phyloP scores from a whole-genome alignment of 2,329 filamentous ascomycete genomes.

The Parastagonospora avenae region DNA sequence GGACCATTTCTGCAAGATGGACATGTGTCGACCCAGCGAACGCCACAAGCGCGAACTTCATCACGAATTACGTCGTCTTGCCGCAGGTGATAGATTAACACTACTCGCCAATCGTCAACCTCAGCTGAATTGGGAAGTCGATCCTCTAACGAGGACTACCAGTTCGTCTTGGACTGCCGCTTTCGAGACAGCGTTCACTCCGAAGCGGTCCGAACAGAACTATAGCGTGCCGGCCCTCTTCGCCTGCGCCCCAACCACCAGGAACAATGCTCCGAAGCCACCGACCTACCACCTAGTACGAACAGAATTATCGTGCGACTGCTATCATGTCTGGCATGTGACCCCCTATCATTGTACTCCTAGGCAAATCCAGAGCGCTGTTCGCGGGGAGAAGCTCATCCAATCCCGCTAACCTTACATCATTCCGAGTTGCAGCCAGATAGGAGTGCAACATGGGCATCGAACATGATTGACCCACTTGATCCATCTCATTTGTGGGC shows the following conservation, averaged over 20 bases:
- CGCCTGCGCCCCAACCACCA: not conserved
- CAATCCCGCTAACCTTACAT: too few species aligned
- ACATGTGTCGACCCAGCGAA: not conserved
- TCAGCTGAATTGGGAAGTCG: not conserved
- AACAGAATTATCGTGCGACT: not conserved
- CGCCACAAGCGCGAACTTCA: slow-evolving; percentile 6
- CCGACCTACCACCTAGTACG: too few species aligned
- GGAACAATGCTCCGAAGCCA: too few species aligned
- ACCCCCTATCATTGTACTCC: not conserved
- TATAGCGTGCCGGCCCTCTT: not conserved
- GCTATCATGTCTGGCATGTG: not conserved
- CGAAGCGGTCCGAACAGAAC: not conserved
- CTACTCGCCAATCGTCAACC: slow-evolving; percentile 9
- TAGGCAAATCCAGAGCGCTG: not conserved
- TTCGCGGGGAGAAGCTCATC: not conserved
- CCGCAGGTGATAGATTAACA: not conserved
- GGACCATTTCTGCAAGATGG: not conserved
- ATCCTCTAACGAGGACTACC: not conserved
- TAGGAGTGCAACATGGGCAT: too few species aligned
- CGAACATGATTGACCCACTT: too few species aligned
- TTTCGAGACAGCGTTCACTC: not conserved
- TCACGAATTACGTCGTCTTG: slow-evolving; percentile 5
- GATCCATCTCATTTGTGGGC: slow-evolving; percentile 4
- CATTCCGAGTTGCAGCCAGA: too few species aligned
- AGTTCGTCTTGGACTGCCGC: slow-evolving; percentile 3